Percentiles rank a stretch among this genome's conserved stretches.
Evolutionary conservation across 202 grass and related monocot genomes (phyloP).

Genomic region (Setaria viridis): DNA sequence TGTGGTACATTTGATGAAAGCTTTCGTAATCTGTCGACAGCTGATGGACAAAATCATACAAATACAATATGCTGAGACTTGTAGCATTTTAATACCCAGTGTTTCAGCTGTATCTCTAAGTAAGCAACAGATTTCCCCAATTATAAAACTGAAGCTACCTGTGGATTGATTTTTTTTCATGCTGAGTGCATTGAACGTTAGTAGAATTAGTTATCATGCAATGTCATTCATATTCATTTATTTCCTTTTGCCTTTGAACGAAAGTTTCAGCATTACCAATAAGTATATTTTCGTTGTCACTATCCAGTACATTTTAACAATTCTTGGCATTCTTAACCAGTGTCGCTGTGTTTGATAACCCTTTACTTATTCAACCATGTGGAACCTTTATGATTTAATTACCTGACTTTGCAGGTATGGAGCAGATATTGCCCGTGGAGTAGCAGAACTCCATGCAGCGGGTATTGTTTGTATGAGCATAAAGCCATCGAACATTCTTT

Average conservation of each 20-base stretch:
- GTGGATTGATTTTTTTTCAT: slow-evolving; percentile 4
- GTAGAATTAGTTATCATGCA: neutral
- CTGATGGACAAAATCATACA: slow-evolving; percentile 27
- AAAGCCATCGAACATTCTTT: slow-evolving; percentile 97
- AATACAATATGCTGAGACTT: slow-evolving; percentile 19
- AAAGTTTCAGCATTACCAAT: neutral
- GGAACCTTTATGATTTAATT: neutral
- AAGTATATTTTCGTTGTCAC: slow-evolving; percentile 32
- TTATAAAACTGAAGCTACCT: slow-evolving; percentile 2
- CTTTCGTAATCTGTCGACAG: slow-evolving; percentile 12
- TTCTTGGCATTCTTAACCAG: neutral
- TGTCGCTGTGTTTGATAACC: neutral
- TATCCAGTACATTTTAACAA: slow-evolving; percentile 5
- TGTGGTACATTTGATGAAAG: slow-evolving; percentile 39
- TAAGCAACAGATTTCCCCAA: neutral
- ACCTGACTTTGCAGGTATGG: slow-evolving; percentile 74
- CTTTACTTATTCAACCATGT: slow-evolving; percentile 23
- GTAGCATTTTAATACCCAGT: slow-evolving; percentile 10
- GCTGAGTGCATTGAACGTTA: slow-evolving; percentile 33
- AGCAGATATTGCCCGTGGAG: slow-evolving; percentile 97
- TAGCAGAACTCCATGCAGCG: slow-evolving; percentile 90
- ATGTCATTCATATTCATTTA: no score
- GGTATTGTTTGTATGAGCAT: slow-evolving; percentile 99
- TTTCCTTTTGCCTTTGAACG: slow-evolving; percentile 22
- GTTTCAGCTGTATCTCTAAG: slow-evolving; percentile 35